Percentiles rank a stretch among this genome's conserved stretches.
Evolutionary conservation across 129 eudicot species (phyloP).

Genomic region (Cynara cardunculus): DNA sequence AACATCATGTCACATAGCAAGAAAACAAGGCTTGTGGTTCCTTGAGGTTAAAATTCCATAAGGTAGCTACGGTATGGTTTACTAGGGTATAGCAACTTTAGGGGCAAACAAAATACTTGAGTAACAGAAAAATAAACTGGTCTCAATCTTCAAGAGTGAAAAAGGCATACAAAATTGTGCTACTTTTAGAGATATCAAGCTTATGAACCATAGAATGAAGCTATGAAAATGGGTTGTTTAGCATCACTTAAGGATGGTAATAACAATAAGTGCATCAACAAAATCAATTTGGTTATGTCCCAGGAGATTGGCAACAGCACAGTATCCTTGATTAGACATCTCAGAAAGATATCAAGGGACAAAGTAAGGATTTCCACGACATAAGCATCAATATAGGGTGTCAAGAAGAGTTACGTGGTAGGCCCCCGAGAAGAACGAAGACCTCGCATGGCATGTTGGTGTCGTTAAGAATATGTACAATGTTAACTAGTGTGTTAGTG

Average conservation of each 20-base stretch:
- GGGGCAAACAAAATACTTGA: not conserved
- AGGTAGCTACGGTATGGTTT: not conserved
- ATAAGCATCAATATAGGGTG: no score
- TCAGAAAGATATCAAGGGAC: not conserved
- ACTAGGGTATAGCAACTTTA: conserved; percentile 12
- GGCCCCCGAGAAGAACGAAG: no score
- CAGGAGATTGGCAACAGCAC: not conserved
- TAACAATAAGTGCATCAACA: not conserved
- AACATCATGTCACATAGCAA: not conserved
- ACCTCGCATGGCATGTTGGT: no score
- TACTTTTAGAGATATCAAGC: not conserved
- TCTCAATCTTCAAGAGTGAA: not conserved
- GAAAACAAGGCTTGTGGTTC: not conserved
- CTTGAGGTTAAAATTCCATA: not conserved
- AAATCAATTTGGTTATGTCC: not conserved
- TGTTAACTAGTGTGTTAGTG: no score
- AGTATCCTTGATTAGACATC: not conserved
- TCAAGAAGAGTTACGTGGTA: no score
- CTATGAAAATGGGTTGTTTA: not conserved
- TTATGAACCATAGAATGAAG: not conserved
- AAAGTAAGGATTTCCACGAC: not conserved
- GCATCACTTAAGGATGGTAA: not conserved
- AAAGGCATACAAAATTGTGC: not conserved
- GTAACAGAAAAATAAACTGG: not conserved
- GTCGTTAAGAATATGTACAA: no score